Evolutionary conservation across 179 eudicot genomes (phyloP).

Genomic region (Nepenthes alata): DNA sequence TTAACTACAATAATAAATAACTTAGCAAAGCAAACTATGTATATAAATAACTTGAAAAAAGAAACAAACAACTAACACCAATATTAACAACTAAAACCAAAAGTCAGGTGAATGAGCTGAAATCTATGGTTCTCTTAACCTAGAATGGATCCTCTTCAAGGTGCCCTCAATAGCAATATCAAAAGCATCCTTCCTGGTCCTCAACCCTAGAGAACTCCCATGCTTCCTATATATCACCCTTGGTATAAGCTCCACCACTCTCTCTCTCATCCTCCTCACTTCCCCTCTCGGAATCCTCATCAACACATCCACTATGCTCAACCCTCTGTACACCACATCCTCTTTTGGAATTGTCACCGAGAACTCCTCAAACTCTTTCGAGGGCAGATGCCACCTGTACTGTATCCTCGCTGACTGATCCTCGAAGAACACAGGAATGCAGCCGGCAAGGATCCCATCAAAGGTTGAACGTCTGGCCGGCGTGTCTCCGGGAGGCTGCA

Average conservation of each 20-base stretch:
- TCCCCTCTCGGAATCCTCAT: conserved; percentile 46
- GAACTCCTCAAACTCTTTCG: conserved; percentile 38
- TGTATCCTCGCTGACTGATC: conserved; percentile 60
- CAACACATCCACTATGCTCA: conserved; percentile 61
- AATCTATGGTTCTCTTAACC: conserved; percentile 18
- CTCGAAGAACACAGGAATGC: conserved; percentile 92
- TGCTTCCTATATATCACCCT: conserved; percentile 68
- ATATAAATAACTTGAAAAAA: too few relatives aligned
- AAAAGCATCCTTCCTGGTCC: conserved; percentile 72
- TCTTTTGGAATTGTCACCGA: conserved; percentile 75
- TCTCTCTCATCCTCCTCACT: conserved; percentile 82
- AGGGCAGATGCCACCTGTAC: conserved; percentile 70
- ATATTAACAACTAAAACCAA: too few relatives aligned
- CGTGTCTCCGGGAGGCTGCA: conserved; percentile 93
- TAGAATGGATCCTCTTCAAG: conserved; percentile 49
- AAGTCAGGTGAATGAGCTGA: not conserved
- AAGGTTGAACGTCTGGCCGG: conserved; percentile 79
- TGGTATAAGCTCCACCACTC: conserved; percentile 59
- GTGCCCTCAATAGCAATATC: conserved; percentile 85
- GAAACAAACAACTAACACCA: too few relatives aligned
- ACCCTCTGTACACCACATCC: conserved; percentile 72
- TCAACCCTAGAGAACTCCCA: conserved; percentile 79
- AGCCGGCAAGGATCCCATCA: conserved; percentile 69
- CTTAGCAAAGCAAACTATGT: too few relatives aligned
- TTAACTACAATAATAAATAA: too few relatives aligned